Conservation (phyloP, 2,329 filamentous ascomycete species). For the Penicillium sp. region DNA sequence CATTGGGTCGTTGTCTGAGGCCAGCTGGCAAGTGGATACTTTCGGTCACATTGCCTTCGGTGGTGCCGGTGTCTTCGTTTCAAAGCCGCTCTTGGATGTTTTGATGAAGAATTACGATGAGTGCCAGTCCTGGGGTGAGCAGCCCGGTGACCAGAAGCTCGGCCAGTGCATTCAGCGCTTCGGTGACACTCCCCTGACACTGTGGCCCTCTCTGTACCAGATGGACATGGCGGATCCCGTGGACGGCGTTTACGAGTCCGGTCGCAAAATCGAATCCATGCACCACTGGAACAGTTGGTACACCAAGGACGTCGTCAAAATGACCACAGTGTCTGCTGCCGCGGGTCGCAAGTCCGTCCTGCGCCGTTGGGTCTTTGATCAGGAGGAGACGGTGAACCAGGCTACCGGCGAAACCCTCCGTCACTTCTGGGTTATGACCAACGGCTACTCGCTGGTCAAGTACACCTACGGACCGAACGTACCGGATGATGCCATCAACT, state of each 20-base stretch:
- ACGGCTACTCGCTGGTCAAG: slow-evolving; percentile 44
- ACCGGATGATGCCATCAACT: slow-evolving; percentile 41
- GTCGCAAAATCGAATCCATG: slow-evolving; percentile 42
- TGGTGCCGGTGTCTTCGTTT: slow-evolving; percentile 45
- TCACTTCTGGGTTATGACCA: slow-evolving; percentile 45
- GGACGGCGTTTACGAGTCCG: slow-evolving; percentile 45
- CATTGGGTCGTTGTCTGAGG: slow-evolving; percentile 44
- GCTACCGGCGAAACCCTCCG: slow-evolving; percentile 35
- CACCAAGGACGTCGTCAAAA: slow-evolving; percentile 45
- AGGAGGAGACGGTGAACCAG: slow-evolving; percentile 37
- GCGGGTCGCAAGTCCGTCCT: slow-evolving; percentile 43
- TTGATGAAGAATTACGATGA: slow-evolving; percentile 40
- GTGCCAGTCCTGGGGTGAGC: slow-evolving; percentile 43
- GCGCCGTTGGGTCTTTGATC: slow-evolving; percentile 46
- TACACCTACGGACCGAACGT: slow-evolving; percentile 40
- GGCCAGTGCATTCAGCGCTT: slow-evolving; percentile 43
- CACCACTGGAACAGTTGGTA: slow-evolving; percentile 48
- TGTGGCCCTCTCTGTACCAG: slow-evolving; percentile 44
- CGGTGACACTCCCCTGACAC: slow-evolving; percentile 38
- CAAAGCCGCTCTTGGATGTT: slow-evolving; percentile 39
- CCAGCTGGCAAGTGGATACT: slow-evolving; percentile 44
- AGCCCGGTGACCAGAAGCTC: slow-evolving; percentile 45
- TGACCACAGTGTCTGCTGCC: slow-evolving; percentile 41
- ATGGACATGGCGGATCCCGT: slow-evolving; percentile 45
- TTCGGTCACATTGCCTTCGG: slow-evolving; percentile 46